phyloP scores from a whole-genome alignment of 306 rosid species.

The Hylodesmum podocarpum region DNA sequence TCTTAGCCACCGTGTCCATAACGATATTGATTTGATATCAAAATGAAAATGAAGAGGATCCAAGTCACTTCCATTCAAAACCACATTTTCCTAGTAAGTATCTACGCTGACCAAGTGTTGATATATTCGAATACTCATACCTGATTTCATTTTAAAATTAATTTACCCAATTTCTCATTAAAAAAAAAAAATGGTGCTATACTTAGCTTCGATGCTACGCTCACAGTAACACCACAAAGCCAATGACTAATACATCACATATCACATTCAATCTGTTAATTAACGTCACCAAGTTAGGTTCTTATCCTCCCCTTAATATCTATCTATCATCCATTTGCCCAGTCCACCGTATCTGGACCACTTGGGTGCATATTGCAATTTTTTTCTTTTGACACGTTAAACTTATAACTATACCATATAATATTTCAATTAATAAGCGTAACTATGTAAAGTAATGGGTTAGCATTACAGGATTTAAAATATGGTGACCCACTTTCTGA shows the following conservation, averaged over 20 bases:
- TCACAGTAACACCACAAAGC: slow-evolving; percentile 4
- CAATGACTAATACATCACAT: background rate
- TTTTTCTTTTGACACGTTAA: background rate
- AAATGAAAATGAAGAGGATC: slow-evolving; percentile 13
- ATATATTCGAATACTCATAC: background rate
- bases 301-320: background rate
- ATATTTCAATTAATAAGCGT: background rate
- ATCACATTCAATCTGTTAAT: background rate
- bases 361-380: background rate
- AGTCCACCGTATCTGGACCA: slow-evolving; percentile 8
- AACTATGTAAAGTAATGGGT: background rate
- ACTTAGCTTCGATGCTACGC: slow-evolving; percentile 25
- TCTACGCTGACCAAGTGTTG: slow-evolving; percentile 23
- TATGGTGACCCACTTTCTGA: background rate
- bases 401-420: background rate
- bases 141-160: background rate
- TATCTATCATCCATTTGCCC: background rate
- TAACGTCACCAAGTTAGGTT: background rate
- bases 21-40: background rate
- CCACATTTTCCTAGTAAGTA: background rate
- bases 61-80: background rate
- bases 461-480: background rate
- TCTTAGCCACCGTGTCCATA: slow-evolving; percentile 10
- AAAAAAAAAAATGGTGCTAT: background rate
- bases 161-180: background rate